Evolutionary conservation across 2,329 filamentous ascomycete genomes (phyloP).

Genomic region (Hirsutella rhossiliensis): DNA sequence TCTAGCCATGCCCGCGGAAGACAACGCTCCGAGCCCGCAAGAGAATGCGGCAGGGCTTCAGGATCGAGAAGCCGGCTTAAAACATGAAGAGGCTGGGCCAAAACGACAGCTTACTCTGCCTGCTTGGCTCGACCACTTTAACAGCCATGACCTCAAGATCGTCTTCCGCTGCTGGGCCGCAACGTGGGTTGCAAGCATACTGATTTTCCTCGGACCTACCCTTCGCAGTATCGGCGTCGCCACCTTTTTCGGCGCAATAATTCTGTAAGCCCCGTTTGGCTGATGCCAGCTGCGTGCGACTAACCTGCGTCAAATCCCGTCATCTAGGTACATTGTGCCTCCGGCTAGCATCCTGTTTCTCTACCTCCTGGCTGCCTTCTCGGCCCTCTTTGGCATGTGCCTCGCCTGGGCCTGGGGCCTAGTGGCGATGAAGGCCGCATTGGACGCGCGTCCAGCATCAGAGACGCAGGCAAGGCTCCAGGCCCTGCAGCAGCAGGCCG

Average conservation of each 20-base stretch:
- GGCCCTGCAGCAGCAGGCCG: constrained; percentile 22
- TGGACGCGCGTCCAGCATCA: constrained; percentile 25
- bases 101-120: neutral
- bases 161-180: constrained; percentile 33
- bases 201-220: constrained; percentile 33
- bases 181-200: constrained; percentile 29
- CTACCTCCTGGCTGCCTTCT: constrained; percentile 27
- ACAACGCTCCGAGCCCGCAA: too few species aligned
- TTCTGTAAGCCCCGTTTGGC: constrained; percentile 15
- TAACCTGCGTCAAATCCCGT: too few species aligned
- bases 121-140: constrained; percentile 24
- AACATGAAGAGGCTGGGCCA: too few species aligned
- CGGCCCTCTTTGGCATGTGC: constrained; percentile 32
- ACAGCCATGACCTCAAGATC: constrained; percentile 30
- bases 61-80: too few species aligned
- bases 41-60: too few species aligned
- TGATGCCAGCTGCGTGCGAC: too few species aligned
- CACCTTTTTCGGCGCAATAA: constrained; percentile 29
- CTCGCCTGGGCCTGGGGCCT: constrained; percentile 38
- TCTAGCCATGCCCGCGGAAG: too few species aligned
- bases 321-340: constrained; percentile 30
- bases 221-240: constrained; percentile 27
- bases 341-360: constrained; percentile 32
- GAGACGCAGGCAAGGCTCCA: constrained; percentile 22
- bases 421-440: constrained; percentile 33